These are phyloP conservation scores for Chytriomyces sp. DNA, from an alignment of 192 early-diverging fungal genomes.

Conservation along the genomic window DNA sequence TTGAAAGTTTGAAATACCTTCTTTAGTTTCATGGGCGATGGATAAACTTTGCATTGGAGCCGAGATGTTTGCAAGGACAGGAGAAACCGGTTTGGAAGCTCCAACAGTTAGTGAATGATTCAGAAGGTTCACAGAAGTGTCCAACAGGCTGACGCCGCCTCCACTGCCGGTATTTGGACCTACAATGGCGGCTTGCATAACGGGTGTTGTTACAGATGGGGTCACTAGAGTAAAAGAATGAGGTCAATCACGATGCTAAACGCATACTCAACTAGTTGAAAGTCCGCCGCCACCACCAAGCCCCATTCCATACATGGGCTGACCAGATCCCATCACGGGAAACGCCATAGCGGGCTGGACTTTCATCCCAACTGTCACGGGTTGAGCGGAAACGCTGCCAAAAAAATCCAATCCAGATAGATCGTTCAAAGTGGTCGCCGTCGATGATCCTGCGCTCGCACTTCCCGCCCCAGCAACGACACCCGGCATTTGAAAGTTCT, in stretches of 20 bases:
- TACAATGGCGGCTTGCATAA: too few species aligned
- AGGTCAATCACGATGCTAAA: too few species aligned
- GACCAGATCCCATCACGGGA: not conserved
- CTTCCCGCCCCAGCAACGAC: not conserved
- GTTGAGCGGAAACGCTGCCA: constrained; percentile 11
- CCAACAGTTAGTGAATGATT: constrained; percentile 5
- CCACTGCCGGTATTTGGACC: too few species aligned
- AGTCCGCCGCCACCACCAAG: not conserved
- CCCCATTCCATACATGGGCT: not conserved
- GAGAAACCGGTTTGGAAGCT: constrained; percentile 10
- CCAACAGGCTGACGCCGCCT: not conserved
- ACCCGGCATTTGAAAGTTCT: constrained; percentile 3
- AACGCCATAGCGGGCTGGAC: not conserved
- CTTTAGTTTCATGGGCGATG: constrained; percentile 17
- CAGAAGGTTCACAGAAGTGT: constrained; percentile 6
- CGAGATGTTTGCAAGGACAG: constrained; percentile 1
- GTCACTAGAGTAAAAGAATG: too few species aligned
- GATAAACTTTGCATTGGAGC: constrained; percentile 13
- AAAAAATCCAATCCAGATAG: constrained; percentile 42
- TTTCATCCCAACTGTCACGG: not conserved
- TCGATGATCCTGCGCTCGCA: constrained; percentile 4
- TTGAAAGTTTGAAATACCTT: constrained; percentile 1
- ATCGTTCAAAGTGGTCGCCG: constrained; percentile 30
- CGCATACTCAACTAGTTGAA: too few species aligned
- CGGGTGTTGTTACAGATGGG: too few species aligned